Base-by-base conservation (phyloP, 139 green algal genomes). In the Nannochloris sp. region DNA sequence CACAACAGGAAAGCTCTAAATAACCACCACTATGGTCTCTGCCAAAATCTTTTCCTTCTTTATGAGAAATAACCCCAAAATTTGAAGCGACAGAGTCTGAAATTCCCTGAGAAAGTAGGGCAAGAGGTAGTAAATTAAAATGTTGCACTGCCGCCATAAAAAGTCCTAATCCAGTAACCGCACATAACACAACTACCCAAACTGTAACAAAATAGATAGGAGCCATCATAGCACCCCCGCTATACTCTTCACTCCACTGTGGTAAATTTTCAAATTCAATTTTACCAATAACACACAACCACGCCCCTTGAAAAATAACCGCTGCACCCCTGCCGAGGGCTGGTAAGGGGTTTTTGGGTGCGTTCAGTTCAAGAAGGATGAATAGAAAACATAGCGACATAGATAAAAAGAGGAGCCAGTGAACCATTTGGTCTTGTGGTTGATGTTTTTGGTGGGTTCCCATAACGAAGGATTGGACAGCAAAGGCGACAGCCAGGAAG, bases 361-460 rank as follows among this genome's bases (percentile, higher is more conserved):
- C 10, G 19, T 39, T 47, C 23, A 70, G 27, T 65, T 81, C 75
- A 29, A 72, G 9, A 4, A 76, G 48, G 37, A 72, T 32, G 19
- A 48, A 47, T 0, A 34, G 8, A 0, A 63, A 29, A 36, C 24
- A 27, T 9, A 71, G 38, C 37, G 60, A 4, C 75, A 82, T 82
- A 29, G 62, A 63, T n/a, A 77, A 10, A n/a, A 33, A 53, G 46
- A 82, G 57, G 37, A 82, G 66, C 71, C 62, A 73, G 58, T 82
- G 75, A 48, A 73, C 54, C 6, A 69, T 60, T 29, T 46, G 55
- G 39, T 82, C 75, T 64, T 72, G 39, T 12, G 38, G 23, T n/a
- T 61, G 48, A 44, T 74, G 53, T 61, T 82, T 82, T 36, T 72
- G 57, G 44, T 82, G 75, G 4, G 60, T 45, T 3, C 39, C 27